Evolutionary conservation across 768 basidiomycete species (phyloP).

Genomic region (Lactarius akahatsu): DNA sequence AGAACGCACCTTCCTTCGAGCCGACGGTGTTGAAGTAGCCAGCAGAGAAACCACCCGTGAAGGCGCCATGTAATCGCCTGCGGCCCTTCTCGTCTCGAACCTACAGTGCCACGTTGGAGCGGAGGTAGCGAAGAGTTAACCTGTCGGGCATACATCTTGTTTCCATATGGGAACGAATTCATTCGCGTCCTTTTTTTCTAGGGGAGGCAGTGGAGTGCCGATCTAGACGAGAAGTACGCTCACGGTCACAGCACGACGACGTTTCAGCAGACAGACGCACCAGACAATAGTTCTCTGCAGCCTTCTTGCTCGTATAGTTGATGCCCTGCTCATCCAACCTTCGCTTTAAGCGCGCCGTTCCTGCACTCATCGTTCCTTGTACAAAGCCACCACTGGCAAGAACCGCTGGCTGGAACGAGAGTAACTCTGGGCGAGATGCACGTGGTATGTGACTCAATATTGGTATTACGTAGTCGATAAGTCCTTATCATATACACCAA

Average conservation of each 20-base stretch:
- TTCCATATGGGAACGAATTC: conserved; percentile 99
- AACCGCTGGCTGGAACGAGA: background rate
- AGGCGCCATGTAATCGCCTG: conserved; percentile 92
- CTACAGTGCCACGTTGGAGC: conserved; percentile 39
- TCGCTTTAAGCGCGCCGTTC: conserved; percentile 64
- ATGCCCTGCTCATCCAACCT: conserved; percentile 81
- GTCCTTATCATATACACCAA: too few relatives aligned
- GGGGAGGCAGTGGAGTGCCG: conserved; percentile 89
- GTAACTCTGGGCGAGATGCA: background rate
- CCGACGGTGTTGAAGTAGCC: conserved; percentile 97
- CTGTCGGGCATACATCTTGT: conserved; percentile 68
- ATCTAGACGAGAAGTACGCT: conserved; percentile 51
- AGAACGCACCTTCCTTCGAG: conserved; percentile 78
- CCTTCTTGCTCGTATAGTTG: conserved; percentile 64
- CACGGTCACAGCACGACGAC: conserved; percentile 7
- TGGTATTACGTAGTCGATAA: too few relatives aligned
- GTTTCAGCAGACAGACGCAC: conserved; percentile 42
- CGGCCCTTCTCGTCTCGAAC: conserved; percentile 93
- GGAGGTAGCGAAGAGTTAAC: conserved; percentile 28
- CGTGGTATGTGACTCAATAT: background rate
- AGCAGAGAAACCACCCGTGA: conserved; percentile 97
- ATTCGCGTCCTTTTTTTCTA: conserved; percentile 90
- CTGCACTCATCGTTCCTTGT: conserved; percentile 37
- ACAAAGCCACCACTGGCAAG: background rate
- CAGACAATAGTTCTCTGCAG: conserved; percentile 84